Conservation (phyloP, 805 yeast genomes). For the Saturnispora serradocipensis region DNA sequence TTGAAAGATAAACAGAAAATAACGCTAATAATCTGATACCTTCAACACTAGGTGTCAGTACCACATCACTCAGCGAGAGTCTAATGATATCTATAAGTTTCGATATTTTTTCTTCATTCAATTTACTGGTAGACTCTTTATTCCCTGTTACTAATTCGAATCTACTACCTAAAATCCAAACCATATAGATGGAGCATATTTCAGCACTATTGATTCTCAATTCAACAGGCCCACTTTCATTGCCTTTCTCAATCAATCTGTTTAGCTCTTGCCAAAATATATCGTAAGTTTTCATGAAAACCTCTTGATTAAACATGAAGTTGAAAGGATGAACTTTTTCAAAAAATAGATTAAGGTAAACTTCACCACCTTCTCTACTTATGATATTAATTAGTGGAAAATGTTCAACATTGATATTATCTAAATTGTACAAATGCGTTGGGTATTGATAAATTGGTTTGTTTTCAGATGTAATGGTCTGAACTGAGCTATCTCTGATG, state of each 20-base stretch:
- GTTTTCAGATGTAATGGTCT: conserved; percentile 28
- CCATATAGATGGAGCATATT: conserved; percentile 38
- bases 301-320: conserved; percentile 30
- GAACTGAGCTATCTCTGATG: conserved; percentile 27
- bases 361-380: conserved; percentile 28
- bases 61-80: conserved; percentile 34
- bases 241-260: conserved; percentile 6
- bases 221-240: conserved; percentile 8
- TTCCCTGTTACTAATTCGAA: conserved; percentile 16
- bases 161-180: conserved; percentile 34
- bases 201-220: conserved; percentile 23
- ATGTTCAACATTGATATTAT: conserved; percentile 24
- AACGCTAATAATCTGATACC: conserved; percentile 36
- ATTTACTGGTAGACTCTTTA: background rate
- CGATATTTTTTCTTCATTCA: conserved; percentile 17
- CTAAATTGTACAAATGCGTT: conserved; percentile 26
- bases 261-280: conserved; percentile 32
- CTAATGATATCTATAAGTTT: conserved; percentile 34
- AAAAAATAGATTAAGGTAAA: conserved; percentile 32
- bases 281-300: conserved; percentile 29
- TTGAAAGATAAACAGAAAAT: conserved; percentile 35
- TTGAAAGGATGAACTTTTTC: conserved; percentile 36
- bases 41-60: conserved; percentile 35
- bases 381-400: conserved; percentile 34
- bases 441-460: conserved; percentile 29